Evolutionary conservation across 148 eudicot genomes (phyloP).

Genomic region (Vaccinium macrocarpon): DNA sequence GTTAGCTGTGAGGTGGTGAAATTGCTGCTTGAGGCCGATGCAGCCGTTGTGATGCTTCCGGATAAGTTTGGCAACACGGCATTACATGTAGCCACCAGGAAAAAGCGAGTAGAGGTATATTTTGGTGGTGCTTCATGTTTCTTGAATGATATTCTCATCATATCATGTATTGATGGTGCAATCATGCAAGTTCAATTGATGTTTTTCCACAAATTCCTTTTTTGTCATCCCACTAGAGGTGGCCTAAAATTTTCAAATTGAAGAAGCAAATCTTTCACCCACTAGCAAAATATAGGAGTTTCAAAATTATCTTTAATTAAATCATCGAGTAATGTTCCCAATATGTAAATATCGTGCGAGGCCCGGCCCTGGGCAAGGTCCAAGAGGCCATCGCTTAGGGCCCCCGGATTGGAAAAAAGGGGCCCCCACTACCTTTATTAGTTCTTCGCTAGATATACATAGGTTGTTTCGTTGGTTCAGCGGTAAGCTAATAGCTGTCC

Average conservation of each 20-base stretch:
- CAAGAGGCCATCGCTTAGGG: too few relatives aligned
- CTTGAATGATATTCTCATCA: not conserved
- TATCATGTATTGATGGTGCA: not conserved
- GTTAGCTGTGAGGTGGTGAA: slow-evolving; percentile 61
- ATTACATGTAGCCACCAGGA: slow-evolving; percentile 79
- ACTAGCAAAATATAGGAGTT: not conserved
- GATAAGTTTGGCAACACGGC: slow-evolving; percentile 83
- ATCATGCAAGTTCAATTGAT: not conserved
- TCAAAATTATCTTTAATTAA: not conserved
- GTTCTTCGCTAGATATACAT: too few relatives aligned
- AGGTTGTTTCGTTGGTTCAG: too few relatives aligned
- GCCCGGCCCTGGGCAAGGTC: too few relatives aligned
- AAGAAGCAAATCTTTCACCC: not conserved
- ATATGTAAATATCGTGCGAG: not conserved
- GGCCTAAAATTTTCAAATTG: not conserved
- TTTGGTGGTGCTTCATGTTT: slow-evolving; percentile 3
- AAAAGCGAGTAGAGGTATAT: slow-evolving; percentile 74
- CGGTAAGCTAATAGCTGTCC: too few relatives aligned
- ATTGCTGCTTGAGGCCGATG: slow-evolving; percentile 71
- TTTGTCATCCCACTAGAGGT: not conserved
- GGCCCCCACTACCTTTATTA: too few relatives aligned
- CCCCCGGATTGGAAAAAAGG: too few relatives aligned
- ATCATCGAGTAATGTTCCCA: not conserved
- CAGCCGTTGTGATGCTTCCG: slow-evolving; percentile 75
- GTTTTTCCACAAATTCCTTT: not conserved